Conservation (phyloP, 2,329 filamentous ascomycete species). For the Xylaria sp. region DNA sequence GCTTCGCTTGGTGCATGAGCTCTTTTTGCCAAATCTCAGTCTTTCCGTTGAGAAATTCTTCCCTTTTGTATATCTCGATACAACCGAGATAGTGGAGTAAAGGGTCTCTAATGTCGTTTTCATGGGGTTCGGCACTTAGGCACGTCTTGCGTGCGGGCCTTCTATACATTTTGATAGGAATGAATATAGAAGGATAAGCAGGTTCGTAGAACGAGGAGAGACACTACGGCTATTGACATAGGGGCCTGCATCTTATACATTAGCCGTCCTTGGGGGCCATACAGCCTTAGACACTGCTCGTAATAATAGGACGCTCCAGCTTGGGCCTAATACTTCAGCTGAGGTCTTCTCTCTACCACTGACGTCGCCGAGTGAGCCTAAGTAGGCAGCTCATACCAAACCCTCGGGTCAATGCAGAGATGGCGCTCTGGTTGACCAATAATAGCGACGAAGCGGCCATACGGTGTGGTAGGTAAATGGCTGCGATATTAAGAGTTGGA, state of each 20-base stretch:
- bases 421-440: neutral
- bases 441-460: neutral
- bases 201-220: neutral
- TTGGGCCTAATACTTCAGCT: neutral
- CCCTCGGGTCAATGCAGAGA: neutral
- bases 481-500: too few relatives aligned
- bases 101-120: constrained; percentile 40
- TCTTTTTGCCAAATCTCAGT: constrained; percentile 11
- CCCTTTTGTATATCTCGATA: constrained; percentile 37
- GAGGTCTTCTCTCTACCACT: neutral
- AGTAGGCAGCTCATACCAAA: neutral
- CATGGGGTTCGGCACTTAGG: constrained; percentile 38
- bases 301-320: neutral
- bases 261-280: neutral
- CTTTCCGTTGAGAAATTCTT: constrained; percentile 29
- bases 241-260: neutral
- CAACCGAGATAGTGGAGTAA: constrained; percentile 45
- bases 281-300: neutral
- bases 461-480: too few relatives aligned
- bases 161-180: neutral
- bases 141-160: constrained; percentile 25
- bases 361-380: neutral
- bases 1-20: neutral
- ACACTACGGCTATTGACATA: neutral
- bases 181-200: neutral